Base-by-base conservation (phyloP, 495 filamentous ascomycete genomes). In the Jackrogersella multiformis region DNA sequence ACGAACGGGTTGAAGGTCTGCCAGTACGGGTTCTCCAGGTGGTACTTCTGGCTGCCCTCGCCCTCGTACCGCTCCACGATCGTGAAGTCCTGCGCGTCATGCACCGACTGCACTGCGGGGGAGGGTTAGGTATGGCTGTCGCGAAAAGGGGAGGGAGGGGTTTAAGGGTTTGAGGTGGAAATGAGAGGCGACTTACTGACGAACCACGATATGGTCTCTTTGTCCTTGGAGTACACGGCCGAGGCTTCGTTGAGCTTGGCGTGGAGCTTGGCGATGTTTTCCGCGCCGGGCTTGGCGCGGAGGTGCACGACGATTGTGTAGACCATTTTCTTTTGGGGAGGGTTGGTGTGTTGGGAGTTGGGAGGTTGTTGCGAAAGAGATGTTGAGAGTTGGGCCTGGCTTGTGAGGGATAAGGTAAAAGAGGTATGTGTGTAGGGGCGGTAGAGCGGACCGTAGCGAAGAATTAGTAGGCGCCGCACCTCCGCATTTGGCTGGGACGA, bases 1-100 rank as follows among this genome's bases (percentile, higher is more conserved):
- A 89, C 86, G 66, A 89, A 88, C 5, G 85, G 84, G 68, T 89
- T 86, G 65, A 90, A 90, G 9, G 87, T 88, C 82, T 88, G 84
- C 86, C 86, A 89, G 79, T 90, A 90, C 0, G 86, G 86, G 73
- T 88, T 88, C 72, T 84, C 82, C 15, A 88, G 78, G 71, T 89
- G 87, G 68, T 88, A 88, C 69, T 85, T 80, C 76, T 88, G 85
- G 71, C 77, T 81, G 46, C 73, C 75, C 73, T 89, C 88, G 61
- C 84, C 78, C 57, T 79, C 75, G 77, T 88, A 90, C 16, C 88
- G 82, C 80, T 91, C 88, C 55, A 90, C 88, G 66, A 91, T 88
- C 4, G 85, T 87, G 76, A 91, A 90, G 34, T 86, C 85, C 67
- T 87, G 82, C 57, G 79, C 79, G 74, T 90, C 88, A 65, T 84